These are phyloP conservation scores for Ophiognomonia clavigignenti-juglandacearum DNA, from an alignment of 2,329 filamentous ascomycete species.

Conservation along the genomic window DNA sequence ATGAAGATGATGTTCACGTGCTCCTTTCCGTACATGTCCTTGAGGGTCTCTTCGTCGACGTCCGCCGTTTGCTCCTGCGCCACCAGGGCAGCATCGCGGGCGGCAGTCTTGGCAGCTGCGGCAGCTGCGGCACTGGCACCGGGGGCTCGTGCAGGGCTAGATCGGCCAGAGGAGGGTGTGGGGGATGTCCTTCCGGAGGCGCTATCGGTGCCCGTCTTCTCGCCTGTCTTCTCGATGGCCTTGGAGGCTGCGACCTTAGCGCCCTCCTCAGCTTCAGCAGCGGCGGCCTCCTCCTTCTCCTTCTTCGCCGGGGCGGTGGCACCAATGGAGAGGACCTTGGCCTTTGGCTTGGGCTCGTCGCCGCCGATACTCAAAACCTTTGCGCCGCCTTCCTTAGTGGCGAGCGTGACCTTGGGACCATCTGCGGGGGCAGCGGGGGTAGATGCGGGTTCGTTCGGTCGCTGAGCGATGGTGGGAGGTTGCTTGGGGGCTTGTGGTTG, in stretches of 20 bases:
- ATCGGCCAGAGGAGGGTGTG: slow-evolving; percentile 75
- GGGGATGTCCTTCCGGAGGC: slow-evolving; percentile 67
- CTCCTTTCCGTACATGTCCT: slow-evolving; percentile 94
- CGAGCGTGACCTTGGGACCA: slow-evolving; percentile 48
- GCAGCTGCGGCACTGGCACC: slow-evolving; percentile 19
- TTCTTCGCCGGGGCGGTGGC: slow-evolving; percentile 33
- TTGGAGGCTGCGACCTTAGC: slow-evolving; percentile 83
- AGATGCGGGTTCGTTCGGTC: slow-evolving; percentile 45
- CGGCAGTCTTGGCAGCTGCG: slow-evolving; percentile 33
- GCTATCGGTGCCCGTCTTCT: slow-evolving; percentile 35
- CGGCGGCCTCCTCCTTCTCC: slow-evolving; percentile 37
- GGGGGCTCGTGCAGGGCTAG: slow-evolving; percentile 66
- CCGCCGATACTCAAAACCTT: slow-evolving; percentile 63
- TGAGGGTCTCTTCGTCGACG: slow-evolving; percentile 67
- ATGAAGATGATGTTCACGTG: slow-evolving; percentile 95
- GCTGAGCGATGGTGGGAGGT: slow-evolving; percentile 60
- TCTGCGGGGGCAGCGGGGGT: slow-evolving; percentile 36
- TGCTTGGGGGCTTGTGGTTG: slow-evolving; percentile 37
- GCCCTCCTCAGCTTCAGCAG: slow-evolving; percentile 55
- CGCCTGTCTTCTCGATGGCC: slow-evolving; percentile 85
- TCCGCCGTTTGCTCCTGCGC: slow-evolving; percentile 76
- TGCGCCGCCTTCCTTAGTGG: slow-evolving; percentile 51
- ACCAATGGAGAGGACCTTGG: slow-evolving; percentile 58
- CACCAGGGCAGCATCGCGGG: slow-evolving; percentile 75
- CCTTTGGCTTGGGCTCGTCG: slow-evolving; percentile 44